These are phyloP conservation scores for Syzygium syzygioides DNA, from an alignment of 441 rosid genomes.

Conservation along the genomic window DNA sequence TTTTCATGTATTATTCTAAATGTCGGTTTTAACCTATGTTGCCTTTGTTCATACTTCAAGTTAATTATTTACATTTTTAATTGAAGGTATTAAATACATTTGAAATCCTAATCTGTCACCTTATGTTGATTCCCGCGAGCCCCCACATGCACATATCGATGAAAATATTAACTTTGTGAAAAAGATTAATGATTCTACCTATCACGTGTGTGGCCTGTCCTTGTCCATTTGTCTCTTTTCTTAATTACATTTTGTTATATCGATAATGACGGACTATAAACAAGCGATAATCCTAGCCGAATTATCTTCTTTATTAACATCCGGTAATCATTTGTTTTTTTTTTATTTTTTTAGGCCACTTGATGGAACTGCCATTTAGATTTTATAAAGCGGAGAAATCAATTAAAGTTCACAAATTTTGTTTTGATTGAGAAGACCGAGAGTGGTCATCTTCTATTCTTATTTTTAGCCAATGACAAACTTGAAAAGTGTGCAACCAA, in stretches of 20 bases:
- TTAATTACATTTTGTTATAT: too few species aligned
- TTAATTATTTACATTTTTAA: not conserved
- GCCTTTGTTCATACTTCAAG: too few species aligned
- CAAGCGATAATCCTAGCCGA: not conserved
- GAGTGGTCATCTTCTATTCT: too few species aligned
- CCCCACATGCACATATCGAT: not conserved
- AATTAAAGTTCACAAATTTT: too few species aligned
- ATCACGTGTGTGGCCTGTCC: not conserved
- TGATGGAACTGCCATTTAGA: not conserved
- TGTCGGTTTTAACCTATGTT: too few species aligned
- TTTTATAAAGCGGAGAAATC: too few species aligned
- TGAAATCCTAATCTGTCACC: not conserved
- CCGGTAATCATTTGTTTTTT: not conserved
- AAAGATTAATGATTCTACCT: not conserved
- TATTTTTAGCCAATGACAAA: too few species aligned
- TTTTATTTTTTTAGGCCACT: not conserved
- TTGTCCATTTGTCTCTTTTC: not conserved
- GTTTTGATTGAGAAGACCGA: too few species aligned
- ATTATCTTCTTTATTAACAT: not conserved
- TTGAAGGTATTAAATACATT: not conserved
- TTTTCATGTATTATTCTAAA: not conserved
- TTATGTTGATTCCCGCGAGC: accelerated
- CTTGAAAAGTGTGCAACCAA: too few species aligned
- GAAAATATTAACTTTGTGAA: not conserved
- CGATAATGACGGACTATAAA: not conserved